Conservation (phyloP, 805 yeast genomes). For the Schwanniomyces pseudopolymorphus region DNA sequence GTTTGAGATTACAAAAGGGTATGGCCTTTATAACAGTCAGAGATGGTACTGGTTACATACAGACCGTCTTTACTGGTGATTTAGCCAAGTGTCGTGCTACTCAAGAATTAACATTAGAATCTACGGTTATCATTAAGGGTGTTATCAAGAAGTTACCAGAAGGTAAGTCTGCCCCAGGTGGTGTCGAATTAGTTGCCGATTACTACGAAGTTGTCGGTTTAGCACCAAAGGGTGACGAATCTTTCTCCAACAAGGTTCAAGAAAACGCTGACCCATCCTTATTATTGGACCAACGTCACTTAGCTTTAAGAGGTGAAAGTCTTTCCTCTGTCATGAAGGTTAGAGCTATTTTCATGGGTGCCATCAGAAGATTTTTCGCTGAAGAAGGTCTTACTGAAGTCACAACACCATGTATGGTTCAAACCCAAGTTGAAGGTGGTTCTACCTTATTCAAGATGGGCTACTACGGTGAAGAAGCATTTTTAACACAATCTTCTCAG, state of each 20-base stretch:
- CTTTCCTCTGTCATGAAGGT: constrained; percentile 91
- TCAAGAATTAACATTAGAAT: constrained; percentile 80
- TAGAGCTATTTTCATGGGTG: constrained; percentile 72
- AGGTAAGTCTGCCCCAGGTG: constrained; percentile 97
- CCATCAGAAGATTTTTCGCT: constrained; percentile 73
- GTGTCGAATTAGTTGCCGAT: constrained; percentile 90
- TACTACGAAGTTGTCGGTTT: constrained; percentile 85
- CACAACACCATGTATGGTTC: constrained; percentile 99
- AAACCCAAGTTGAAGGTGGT: constrained; percentile 99
- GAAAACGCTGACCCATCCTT: constrained; percentile 93
- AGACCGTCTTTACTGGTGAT: constrained; percentile 85
- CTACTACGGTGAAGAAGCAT: constrained; percentile 97
- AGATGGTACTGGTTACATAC: constrained; percentile 92
- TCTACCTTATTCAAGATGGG: constrained; percentile 89
- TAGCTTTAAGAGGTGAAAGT: constrained; percentile 95
- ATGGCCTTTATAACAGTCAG: constrained; percentile 86
- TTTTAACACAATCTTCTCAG: constrained; percentile 94
- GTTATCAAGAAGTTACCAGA: constrained; percentile 81
- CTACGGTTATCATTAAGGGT: constrained; percentile 81
- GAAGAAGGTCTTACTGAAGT: constrained; percentile 84
- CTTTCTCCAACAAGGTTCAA: constrained; percentile 90
- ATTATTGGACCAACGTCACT: constrained; percentile 91
- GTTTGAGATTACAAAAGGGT: constrained; percentile 91
- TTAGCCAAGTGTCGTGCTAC: constrained; percentile 90
- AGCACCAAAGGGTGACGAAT: constrained; percentile 95